Evolutionary conservation across 106 monocot species (phyloP).

Genomic region (Cymbidium sinense): DNA sequence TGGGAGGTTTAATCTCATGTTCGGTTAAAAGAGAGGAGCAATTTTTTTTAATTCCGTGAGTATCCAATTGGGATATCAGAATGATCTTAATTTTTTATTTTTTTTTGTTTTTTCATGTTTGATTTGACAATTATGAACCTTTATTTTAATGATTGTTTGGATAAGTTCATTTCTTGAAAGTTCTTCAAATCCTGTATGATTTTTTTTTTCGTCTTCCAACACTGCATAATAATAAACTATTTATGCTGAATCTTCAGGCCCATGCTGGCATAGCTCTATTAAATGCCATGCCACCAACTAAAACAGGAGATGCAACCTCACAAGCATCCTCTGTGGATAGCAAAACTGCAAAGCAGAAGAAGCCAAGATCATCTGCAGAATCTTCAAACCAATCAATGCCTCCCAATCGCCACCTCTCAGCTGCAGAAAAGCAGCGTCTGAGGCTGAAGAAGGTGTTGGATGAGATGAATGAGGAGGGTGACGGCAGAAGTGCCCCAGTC

Average conservation of each 20-base stretch:
- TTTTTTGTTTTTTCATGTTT: too few relatives aligned
- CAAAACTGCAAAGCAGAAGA: constrained; percentile 59
- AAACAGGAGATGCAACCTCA: constrained; percentile 37
- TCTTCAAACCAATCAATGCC: constrained; percentile 30
- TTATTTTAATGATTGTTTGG: too few relatives aligned
- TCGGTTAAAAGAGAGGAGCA: too few relatives aligned
- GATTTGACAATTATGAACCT: too few relatives aligned
- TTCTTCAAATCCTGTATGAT: too few relatives aligned
- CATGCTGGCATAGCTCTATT: constrained; percentile 96
- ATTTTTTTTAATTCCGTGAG: too few relatives aligned
- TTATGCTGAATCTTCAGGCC: constrained; percentile 44
- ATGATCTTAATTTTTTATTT: too few relatives aligned
- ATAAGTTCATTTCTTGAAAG: too few relatives aligned
- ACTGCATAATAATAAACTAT: too few relatives aligned
- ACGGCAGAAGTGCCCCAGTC: constrained; percentile 59
- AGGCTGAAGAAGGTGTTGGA: constrained; percentile 78
- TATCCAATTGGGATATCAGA: too few relatives aligned
- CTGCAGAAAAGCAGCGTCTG: constrained; percentile 75
- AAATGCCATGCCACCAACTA: constrained; percentile 65
- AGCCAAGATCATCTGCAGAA: constrained; percentile 36
- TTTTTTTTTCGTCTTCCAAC: too few relatives aligned
- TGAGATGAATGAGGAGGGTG: constrained; percentile 90
- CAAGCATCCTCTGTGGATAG: constrained; percentile 38
- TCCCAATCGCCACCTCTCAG: constrained; percentile 53
- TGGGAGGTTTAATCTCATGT: too few relatives aligned